phyloP scores from a whole-genome alignment of 148 eudicot species.

The Dianthus caryophyllus region DNA sequence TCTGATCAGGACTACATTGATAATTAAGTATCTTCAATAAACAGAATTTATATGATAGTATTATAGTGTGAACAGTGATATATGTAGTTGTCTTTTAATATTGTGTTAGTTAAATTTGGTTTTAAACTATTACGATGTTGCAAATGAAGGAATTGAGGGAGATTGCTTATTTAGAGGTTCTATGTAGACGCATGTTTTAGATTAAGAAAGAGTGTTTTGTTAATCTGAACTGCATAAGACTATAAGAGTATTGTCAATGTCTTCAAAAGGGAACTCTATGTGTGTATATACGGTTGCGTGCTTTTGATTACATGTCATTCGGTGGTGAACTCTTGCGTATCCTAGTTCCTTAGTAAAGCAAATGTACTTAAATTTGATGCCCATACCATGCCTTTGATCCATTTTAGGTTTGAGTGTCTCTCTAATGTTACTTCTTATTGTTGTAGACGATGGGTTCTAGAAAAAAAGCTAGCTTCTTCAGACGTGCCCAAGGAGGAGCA shows the following conservation, averaged over 20 bases:
- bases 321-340: neutral
- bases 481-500: conserved; percentile 96
- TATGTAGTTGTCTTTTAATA: neutral
- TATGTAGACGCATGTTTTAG: neutral
- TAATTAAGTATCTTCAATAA: neutral
- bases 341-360: neutral
- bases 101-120: neutral
- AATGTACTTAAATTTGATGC: neutral
- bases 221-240: neutral
- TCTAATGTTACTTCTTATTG: conserved; percentile 12
- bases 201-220: neutral
- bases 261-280: no score
- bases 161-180: neutral
- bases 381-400: neutral
- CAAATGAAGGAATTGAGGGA: neutral
- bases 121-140: neutral
- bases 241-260: no score
- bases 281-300: neutral
- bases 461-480: conserved; percentile 80
- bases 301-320: neutral
- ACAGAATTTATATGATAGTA: neutral
- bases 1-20: neutral
- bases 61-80: neutral
- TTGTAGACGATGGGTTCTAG: conserved; percentile 84
- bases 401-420: neutral